Percentiles rank a stretch among this genome's conserved stretches.
Evolutionary conservation across 2,329 filamentous ascomycete genomes (phyloP).

Genomic region (Talaromyces rugulosus): DNA sequence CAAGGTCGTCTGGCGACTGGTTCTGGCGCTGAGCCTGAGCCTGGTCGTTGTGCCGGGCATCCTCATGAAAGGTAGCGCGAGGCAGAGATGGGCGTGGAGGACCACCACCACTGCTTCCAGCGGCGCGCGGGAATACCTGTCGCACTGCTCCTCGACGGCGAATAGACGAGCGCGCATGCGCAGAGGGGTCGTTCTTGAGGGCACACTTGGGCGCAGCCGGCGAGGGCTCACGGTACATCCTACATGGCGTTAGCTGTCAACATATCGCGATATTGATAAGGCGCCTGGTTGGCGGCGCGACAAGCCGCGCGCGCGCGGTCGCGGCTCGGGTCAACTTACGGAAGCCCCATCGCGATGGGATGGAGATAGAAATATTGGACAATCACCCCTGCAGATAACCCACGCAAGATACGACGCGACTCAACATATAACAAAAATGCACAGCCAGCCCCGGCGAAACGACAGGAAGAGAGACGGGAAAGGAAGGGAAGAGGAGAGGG

Average conservation of each 20-base stretch:
- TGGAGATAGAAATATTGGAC: not conserved
- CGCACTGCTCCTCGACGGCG: constrained; percentile 46
- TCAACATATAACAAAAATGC: not conserved
- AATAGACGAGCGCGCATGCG: constrained; percentile 54
- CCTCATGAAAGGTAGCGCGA: constrained; percentile 18
- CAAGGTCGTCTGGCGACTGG: constrained; percentile 27
- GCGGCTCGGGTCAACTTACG: constrained; percentile 30
- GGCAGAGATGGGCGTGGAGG: constrained; percentile 26
- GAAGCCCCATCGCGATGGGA: constrained; percentile 35
- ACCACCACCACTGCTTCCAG: constrained; percentile 21
- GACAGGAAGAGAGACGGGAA: not conserved
- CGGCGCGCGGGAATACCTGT: constrained; percentile 24
- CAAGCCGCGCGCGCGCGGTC: constrained; percentile 7
- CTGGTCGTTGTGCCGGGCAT: constrained; percentile 21
- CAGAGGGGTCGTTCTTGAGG: constrained; percentile 50
- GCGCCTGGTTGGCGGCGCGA: constrained; percentile 12
- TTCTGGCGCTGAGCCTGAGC: constrained; percentile 17
- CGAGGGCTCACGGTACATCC: constrained; percentile 54
- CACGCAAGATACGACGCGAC: not conserved
- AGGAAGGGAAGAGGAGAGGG: not conserved
- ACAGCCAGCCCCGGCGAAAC: not conserved
- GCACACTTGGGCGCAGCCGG: constrained; percentile 42
- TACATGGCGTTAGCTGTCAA: constrained; percentile 20
- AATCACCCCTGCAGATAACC: not conserved
- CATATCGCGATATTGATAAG: constrained; percentile 8